Base-by-base conservation (phyloP, 495 filamentous ascomycete species). In the Hypoxylon intermedium region DNA sequence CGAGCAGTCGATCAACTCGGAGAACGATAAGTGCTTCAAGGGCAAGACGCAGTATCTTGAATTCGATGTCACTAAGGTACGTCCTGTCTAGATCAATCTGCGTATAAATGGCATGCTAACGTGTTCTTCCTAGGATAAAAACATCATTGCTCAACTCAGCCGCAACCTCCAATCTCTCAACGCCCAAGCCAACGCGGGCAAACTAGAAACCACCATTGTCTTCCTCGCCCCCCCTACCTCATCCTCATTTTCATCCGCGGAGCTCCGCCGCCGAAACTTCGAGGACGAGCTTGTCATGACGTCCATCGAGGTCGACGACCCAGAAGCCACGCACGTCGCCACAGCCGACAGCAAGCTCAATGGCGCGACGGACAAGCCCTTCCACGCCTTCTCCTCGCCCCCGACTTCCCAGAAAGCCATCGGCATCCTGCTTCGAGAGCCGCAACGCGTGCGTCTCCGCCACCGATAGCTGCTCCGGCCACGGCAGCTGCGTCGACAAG, bases 391-490 rank as follows among this genome's bases (percentile, higher is more conserved):
- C 51, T 56, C 41, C 41, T 67, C 40, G 59, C 44, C 62, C 16
- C 13, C 26, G n/a, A 31, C 21, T 20, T 53, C 50, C 40, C 72
- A 70, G 38, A 37, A 37, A n/a, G 2, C 11, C 12, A 1, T 15
- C 7, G 24, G 55, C 6, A 66, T 77, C 82, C 53, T 96, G 91
- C 77, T 87, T 92, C 75, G 44, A 72, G 38, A 83, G 81, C 6
- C 75, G 83, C 53, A 79, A 83, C 15, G 74, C 78, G 51, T 94
- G 90, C 74, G 71, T 77, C 20, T 74, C 72, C 31, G 67, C 74
- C 40, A 97, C 92, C 11, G 79, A 82, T 67, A 81, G 82, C 60
- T 96, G 92, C 76, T 88, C 87, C 2, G 84, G 85, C 43, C 92
- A 91, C 74, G 92, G 92, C 24, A 59, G 64, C 34, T 93, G 92